Percentiles rank a stretch among this genome's conserved stretches.
These are phyloP conservation scores for Oenanthe javanica DNA, from an alignment of 140 eudicot genomes.

Conservation along the genomic window DNA sequence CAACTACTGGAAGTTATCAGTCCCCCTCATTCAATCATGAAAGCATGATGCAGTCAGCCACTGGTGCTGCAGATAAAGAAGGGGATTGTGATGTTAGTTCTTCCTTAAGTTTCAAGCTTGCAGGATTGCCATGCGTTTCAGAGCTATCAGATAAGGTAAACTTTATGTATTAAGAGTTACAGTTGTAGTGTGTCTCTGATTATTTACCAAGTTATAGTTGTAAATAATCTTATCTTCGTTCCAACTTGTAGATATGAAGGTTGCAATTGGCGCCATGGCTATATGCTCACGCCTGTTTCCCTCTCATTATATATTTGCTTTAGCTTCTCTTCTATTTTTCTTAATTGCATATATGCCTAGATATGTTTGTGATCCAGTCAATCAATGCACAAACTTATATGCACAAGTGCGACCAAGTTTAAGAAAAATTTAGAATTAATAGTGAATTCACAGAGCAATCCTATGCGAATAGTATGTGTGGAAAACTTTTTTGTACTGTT, in stretches of 20 bases:
- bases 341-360: not conserved
- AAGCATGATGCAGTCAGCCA: slow-evolving; percentile 19
- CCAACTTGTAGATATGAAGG: not conserved
- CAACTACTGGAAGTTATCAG: slow-evolving; percentile 51
- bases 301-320: no score
- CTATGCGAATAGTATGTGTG: not conserved
- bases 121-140: slow-evolving; percentile 33
- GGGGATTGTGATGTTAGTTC: slow-evolving; percentile 23
- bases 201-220: not conserved
- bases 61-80: slow-evolving; percentile 21
- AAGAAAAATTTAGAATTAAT: not conserved
- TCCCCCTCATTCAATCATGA: slow-evolving; percentile 30
- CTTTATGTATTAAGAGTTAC: not conserved
- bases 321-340: not conserved
- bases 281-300: not conserved
- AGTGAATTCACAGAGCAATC: not conserved
- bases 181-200: not conserved
- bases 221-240: no score
- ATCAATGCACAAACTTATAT: no score
- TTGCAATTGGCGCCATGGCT: not conserved
- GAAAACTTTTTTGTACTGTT: not conserved
- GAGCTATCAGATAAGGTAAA: slow-evolving; percentile 37
- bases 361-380: not conserved
- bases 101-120: slow-evolving; percentile 23
- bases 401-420: not conserved